A percentile compares a stretch with the other conserved stretches of the same genome.
Evolutionary conservation across 306 rosid genomes (phyloP).

Genomic region (Amphicarpaea edgeworthii): DNA sequence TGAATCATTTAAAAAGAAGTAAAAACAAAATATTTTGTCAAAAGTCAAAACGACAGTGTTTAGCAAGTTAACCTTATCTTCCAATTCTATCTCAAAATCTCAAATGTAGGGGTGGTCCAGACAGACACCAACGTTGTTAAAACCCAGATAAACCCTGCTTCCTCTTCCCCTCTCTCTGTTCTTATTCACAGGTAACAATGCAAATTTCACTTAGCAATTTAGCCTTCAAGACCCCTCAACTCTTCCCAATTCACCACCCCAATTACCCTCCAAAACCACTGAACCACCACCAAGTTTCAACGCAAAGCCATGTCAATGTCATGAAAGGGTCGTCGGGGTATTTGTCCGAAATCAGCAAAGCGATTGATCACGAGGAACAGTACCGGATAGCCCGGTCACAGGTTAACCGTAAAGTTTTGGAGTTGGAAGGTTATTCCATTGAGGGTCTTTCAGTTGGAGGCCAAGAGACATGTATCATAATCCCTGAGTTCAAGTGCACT

Average conservation of each 20-base stretch:
- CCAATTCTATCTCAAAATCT: background rate
- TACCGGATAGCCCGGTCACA: conserved; percentile 81
- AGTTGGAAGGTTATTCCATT: conserved; percentile 77
- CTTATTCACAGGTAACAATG: conserved; percentile 46
- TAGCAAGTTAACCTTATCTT: conserved; percentile 42
- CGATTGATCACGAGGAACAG: conserved; percentile 81
- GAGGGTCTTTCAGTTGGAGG: conserved; percentile 94
- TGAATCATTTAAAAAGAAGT: background rate
- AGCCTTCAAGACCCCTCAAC: conserved; percentile 58
- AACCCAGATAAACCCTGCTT: conserved; percentile 53
- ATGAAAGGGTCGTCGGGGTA: conserved; percentile 68
- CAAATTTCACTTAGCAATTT: conserved; percentile 62
- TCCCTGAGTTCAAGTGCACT: conserved; percentile 91
- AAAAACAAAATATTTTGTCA: background rate
- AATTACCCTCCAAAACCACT: conserved; percentile 48
- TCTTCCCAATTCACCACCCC: conserved; percentile 66
- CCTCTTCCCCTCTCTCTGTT: background rate
- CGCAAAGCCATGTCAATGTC: conserved; percentile 57
- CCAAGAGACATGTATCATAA: conserved; percentile 87
- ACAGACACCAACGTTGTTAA: conserved; percentile 47
- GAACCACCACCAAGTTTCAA: conserved; percentile 48
- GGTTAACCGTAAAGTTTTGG: conserved; percentile 78
- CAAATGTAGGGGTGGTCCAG: background rate
- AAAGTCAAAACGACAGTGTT: conserved; percentile 16
- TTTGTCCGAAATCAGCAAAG: conserved; percentile 74